A percentile compares a stretch with the other conserved stretches of the same genome.
These are phyloP conservation scores for Salix brachista DNA, from an alignment of 345 rosid species.

Conservation along the genomic window DNA sequence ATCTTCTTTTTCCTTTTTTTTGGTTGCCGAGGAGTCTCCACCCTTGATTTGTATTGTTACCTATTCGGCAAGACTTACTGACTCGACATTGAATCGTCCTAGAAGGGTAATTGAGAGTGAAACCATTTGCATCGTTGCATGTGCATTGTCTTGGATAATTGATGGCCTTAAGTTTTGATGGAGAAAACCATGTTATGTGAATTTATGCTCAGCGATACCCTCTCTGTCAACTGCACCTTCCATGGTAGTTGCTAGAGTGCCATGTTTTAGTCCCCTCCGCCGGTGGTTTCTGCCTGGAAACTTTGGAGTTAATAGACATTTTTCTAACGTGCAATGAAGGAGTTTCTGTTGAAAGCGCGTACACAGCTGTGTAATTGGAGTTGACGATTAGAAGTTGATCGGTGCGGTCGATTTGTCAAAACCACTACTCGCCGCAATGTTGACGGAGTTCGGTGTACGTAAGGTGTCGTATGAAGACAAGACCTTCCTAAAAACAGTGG, in stretches of 20 bases:
- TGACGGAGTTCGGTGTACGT: no score
- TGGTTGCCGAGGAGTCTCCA: neutral
- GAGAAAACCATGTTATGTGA: neutral
- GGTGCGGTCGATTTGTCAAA: no score
- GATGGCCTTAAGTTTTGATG: neutral
- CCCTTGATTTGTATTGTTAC: slow-evolving; percentile 13
- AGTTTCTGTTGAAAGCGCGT: neutral
- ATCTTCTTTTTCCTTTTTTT: neutral
- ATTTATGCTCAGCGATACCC: neutral
- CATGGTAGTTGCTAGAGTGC: no score
- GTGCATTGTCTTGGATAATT: neutral
- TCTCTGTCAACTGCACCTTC: neutral
- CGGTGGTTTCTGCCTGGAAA: neutral
- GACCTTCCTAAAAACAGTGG: no score
- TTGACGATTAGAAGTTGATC: no score
- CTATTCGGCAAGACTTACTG: neutral
- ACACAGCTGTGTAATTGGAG: neutral
- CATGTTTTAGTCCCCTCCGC: neutral
- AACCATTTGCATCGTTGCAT: neutral
- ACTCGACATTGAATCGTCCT: neutral
- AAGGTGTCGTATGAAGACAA: no score
- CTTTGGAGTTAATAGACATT: neutral
- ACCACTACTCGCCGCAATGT: no score
- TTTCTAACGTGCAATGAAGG: neutral
- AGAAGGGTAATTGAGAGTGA: neutral